phyloP scores from a whole-genome alignment of 1,284 basidiomycete species.

The Athelia sp. region DNA sequence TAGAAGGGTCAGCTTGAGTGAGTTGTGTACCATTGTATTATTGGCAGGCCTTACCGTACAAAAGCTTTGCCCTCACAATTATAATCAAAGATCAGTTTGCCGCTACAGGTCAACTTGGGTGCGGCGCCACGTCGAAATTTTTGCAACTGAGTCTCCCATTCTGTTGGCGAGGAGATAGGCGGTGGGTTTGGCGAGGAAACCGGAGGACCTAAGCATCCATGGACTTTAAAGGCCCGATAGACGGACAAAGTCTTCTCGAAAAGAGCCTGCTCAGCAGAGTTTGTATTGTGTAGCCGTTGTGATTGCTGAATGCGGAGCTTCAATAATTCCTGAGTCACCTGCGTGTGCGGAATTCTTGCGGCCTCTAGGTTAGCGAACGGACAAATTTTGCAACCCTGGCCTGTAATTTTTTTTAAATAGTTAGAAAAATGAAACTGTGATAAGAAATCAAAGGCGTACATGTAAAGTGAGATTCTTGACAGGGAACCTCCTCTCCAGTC shows the following conservation, averaged over 20 bases:
- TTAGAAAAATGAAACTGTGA: neutral
- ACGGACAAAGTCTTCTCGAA: constrained; percentile 6
- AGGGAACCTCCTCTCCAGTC: neutral
- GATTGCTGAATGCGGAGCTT: constrained; percentile 3
- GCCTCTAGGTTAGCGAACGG: constrained; percentile 3
- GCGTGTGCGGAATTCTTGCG: constrained; percentile 3
- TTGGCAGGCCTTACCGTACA: constrained; percentile 3
- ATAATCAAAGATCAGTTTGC: constrained; percentile 8
- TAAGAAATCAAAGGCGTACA: neutral
- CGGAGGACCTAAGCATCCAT: constrained; percentile 3
- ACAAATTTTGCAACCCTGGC: constrained; percentile 17
- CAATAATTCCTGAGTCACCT: constrained; percentile 8
- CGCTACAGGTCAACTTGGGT: constrained; percentile 8
- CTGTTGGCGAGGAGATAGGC: neutral
- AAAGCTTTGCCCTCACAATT: constrained; percentile 1
- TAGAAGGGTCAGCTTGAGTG: neutral
- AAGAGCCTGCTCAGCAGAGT: constrained; percentile 5
- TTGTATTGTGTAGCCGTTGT: neutral
- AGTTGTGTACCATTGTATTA: neutral
- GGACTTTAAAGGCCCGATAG: constrained; percentile 1
- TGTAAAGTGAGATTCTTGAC: neutral
- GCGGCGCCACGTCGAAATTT: constrained; percentile 5
- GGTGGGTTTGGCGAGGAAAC: neutral
- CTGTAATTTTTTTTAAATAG: constrained; percentile 2
- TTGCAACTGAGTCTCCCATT: neutral